These are phyloP conservation scores for Scenedesmus sp. DNA, from an alignment of 163 green algal genomes.

Conservation along the genomic window DNA sequence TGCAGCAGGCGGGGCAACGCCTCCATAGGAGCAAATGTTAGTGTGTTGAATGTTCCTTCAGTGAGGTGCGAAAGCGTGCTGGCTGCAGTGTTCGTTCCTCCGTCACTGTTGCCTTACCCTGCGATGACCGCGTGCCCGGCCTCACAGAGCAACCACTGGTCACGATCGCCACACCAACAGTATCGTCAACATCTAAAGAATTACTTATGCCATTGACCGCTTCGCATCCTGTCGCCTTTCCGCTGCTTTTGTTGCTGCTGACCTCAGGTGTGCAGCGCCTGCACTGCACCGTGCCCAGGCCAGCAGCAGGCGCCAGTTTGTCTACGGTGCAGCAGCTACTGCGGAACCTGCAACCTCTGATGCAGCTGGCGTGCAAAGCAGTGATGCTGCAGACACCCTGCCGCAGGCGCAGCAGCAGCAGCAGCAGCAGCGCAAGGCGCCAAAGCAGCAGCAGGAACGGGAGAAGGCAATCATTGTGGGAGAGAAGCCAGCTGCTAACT, in stretches of 20 bases:
- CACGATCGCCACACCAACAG: neutral
- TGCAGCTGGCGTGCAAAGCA: too few species aligned
- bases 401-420: neutral
- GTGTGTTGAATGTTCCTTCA: neutral
- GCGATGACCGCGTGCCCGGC: neutral
- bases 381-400: constrained; percentile 5
- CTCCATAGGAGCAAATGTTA: neutral
- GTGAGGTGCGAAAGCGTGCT: neutral
- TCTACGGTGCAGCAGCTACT: neutral
- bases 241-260: neutral
- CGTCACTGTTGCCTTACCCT: neutral
- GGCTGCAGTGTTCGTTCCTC: neutral
- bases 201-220: neutral
- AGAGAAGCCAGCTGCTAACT: constrained; percentile 30
- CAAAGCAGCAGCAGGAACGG: neutral
- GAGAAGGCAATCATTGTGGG: constrained; percentile 19
- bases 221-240: neutral
- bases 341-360: neutral
- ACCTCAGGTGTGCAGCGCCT: constrained; percentile 9
- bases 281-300: neutral
- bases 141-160: neutral
- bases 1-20: neutral
- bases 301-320: neutral
- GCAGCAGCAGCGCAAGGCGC: constrained; percentile 12
- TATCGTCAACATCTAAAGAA: neutral